Evolutionary conservation across 2,329 filamentous ascomycete species (phyloP), one percentile per base, ranked within the genome.

Genomic region (Trichoderma aggressivum): DNA sequence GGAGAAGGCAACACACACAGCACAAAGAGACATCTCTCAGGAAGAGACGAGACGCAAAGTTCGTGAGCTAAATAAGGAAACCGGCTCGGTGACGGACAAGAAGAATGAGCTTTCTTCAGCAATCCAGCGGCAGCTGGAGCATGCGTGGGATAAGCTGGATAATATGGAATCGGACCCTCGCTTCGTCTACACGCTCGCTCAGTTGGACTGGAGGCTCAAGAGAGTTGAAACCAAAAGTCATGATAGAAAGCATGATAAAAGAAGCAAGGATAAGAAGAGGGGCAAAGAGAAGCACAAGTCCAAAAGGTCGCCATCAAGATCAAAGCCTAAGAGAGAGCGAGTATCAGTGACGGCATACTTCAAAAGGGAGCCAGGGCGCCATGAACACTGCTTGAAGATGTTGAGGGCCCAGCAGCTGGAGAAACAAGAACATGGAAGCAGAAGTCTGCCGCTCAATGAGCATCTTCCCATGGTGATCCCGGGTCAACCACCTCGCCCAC

Each of bases 331-430:
- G 73, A 77, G 70, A 61, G 76, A 74, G n/a, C 76, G 75, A 16
- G 82, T 86, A 10, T 81, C 82, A 11, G 76, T 87, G 55, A 85
- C 80, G 1, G 82, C 81, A 12, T 87, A 85, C 75, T 87, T 84
- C 74, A 83, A 82, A 73, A 79, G 82, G 10, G 77, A 77, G 3
- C 84, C 83, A 1, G 78, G 76, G 26, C 72, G 73, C 1, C 77
- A 77, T 1, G 79, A 79, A 7, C 75, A 81, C 69, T 75, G 76
- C 53, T 55, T 79, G 66, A 74, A 70, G 32, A 77, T 81, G 74
- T 73, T 78, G 34, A 60, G 74, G 7, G 76, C 77, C 18, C 67
- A 72, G 47, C 71, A 76, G 28, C 74, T 30, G 21, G 39, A 39
- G 12, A 70, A 26, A 14, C 36, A n/a, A 61, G 26, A 28, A 21